Base-by-base conservation (phyloP, 768 basidiomycete species). In the Peribolospora baueri region DNA sequence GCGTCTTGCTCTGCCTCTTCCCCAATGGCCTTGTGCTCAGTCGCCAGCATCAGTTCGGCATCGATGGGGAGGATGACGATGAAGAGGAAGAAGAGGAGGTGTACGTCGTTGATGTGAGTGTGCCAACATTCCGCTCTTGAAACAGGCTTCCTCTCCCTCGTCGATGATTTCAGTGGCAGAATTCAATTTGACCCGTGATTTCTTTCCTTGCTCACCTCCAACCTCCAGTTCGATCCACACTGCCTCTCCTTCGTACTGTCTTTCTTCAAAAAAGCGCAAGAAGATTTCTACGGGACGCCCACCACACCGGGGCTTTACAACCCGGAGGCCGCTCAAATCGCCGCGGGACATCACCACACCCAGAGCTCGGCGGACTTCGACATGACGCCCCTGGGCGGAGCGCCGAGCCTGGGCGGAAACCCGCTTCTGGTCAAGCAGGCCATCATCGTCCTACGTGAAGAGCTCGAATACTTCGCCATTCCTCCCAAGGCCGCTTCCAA, bases 391-490 rank as follows among this genome's bases (percentile, higher is more conserved):
- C 7, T 39, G 41, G 45, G 45, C 2, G 11, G 42, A 51, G 11
- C 52, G 25, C 25, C 25, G 25, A 51, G n/a, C 25, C 25, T 25
- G 25, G 25, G 25, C 25, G 25, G 25, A 67, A 97, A 95, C 64
- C 93, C 93, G 0, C 74, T 98, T 46, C 73, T 95, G 54, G 76
- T 80, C 50, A 95, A 97, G 70, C 93, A 97, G 68, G 90, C 91
- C 39, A 95, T 98, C 65, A 97, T 97, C 61, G 91, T 98, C 50
- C 78, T 98, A 38, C 76, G 93, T 39, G 93, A 98, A 67, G 93
- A 98, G 70, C 74, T 98, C 53, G 93, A 98, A 68, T 98, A 97
- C 67, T 98, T 98, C 61, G 81, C 86, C 42, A 95, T 98, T 58
- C 87, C 91, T 2, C 81, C 84, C 10, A 78, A 76, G 61, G 74